Evolutionary conservation across 225 moss, liverwort and hornwort species (phyloP).

Genomic region (Bryum argenteum): DNA sequence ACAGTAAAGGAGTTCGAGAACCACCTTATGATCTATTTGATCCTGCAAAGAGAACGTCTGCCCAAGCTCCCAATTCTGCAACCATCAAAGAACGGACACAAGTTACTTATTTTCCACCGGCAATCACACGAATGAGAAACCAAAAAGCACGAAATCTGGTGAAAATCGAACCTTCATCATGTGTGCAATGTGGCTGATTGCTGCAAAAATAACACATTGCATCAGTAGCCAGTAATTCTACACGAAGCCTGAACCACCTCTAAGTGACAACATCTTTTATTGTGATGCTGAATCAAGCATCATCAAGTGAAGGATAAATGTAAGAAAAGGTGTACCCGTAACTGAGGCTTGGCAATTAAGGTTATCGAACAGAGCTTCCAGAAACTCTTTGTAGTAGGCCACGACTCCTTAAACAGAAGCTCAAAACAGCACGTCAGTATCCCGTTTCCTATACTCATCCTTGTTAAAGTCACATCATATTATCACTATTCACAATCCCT

Average conservation of each 20-base stretch:
- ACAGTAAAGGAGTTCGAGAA: conserved; percentile 21
- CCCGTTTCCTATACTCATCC: neutral
- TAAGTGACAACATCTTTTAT: no score
- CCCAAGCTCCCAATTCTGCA: conserved; percentile 53
- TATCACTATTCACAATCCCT: no score
- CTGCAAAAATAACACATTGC: conserved; percentile 43
- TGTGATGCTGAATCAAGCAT: neutral
- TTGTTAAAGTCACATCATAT: no score
- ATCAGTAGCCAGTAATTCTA: conserved; percentile 25
- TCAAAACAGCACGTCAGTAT: conserved; percentile 19
- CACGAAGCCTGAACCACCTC: neutral
- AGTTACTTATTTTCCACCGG: conserved; percentile 2
- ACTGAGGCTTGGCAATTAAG: conserved; percentile 59
- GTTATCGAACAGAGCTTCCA: conserved; percentile 49
- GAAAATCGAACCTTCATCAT: conserved; percentile 40
- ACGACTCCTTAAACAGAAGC: conserved; percentile 46
- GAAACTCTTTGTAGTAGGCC: conserved; percentile 61
- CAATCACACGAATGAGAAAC: conserved; percentile 19
- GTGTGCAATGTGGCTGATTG: conserved; percentile 64
- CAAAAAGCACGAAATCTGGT: conserved; percentile 12
- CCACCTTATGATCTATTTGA: conserved; percentile 62
- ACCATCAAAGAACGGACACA: conserved; percentile 17
- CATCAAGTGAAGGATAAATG: neutral
- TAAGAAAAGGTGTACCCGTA: conserved; percentile 38
- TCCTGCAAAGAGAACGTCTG: conserved; percentile 56